Conservation (phyloP, 306 rosid genomes). For the Corylus heterophylla region DNA sequence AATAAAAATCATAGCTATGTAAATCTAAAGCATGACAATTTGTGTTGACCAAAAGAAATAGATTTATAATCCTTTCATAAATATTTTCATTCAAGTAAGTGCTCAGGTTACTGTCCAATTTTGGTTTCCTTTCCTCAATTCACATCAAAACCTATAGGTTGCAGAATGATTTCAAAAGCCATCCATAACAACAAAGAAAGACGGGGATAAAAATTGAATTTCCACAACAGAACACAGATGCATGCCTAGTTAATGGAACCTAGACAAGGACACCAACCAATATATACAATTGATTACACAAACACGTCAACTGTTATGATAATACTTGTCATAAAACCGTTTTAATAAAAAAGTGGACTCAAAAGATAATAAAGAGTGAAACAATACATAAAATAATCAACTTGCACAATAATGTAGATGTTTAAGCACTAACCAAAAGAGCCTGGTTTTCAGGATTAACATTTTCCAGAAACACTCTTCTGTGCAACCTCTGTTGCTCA, state of each 20-base stretch:
- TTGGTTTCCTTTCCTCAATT: neutral
- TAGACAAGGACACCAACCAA: neutral
- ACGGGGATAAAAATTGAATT: neutral
- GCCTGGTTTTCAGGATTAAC: slow-evolving; percentile 82
- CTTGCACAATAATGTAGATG: slow-evolving; percentile 13
- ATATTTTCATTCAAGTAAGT: neutral
- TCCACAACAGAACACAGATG: neutral
- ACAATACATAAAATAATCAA: slow-evolving; percentile 6
- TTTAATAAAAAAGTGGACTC: neutral
- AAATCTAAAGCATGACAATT: neutral
- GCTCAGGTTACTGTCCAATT: neutral
- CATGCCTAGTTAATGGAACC: neutral
- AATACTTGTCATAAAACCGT: neutral
- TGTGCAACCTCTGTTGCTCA: slow-evolving; percentile 91
- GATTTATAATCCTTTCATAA: neutral
- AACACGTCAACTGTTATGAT: neutral
- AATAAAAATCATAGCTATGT: neutral
- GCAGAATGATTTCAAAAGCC: slow-evolving; percentile 2
- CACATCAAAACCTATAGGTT: neutral
- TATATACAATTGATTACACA: neutral
- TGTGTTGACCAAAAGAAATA: neutral
- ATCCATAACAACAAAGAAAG: neutral
- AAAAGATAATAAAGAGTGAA: slow-evolving; percentile 5
- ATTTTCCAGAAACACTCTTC: slow-evolving; percentile 94
- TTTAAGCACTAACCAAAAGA: slow-evolving; percentile 72